A percentile compares a stretch with the other conserved stretches of the same genome.
phyloP scores from a whole-genome alignment of 73 alveolate genomes.

The Paramecium primaurelia region DNA sequence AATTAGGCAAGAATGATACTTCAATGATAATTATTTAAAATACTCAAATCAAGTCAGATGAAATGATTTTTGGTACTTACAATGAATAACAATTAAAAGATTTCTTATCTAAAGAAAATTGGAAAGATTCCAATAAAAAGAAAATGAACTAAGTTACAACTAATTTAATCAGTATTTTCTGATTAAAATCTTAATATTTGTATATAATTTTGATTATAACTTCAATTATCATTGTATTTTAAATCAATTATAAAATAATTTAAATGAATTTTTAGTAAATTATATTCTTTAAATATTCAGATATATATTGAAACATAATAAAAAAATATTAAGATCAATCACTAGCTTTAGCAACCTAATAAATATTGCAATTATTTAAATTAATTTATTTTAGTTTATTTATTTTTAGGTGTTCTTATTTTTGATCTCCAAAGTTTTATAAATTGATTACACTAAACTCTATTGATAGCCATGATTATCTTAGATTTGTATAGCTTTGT shows the following conservation, averaged over 20 bases:
- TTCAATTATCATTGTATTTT: not conserved
- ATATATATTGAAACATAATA: not conserved
- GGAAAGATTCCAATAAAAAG: not conserved
- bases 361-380: not conserved
- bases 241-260: not conserved
- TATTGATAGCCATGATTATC: not conserved
- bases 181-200: not conserved
- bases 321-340: not conserved
- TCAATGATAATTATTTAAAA: not conserved
- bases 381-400: not conserved
- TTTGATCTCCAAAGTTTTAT: not conserved
- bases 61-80: not conserved
- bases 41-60: not conserved
- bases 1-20: not conserved
- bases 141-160: not conserved
- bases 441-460: not conserved
- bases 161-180: not conserved
- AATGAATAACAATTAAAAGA: not conserved
- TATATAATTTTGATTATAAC: not conserved
- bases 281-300: too few relatives aligned
- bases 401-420: not conserved
- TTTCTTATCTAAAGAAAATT: not conserved
- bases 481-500: not conserved
- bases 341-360: not conserved
- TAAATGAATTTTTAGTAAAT: too few relatives aligned